Conservation (phyloP, 306 rosid species). For the Trichosanthes cucumerina region DNA sequence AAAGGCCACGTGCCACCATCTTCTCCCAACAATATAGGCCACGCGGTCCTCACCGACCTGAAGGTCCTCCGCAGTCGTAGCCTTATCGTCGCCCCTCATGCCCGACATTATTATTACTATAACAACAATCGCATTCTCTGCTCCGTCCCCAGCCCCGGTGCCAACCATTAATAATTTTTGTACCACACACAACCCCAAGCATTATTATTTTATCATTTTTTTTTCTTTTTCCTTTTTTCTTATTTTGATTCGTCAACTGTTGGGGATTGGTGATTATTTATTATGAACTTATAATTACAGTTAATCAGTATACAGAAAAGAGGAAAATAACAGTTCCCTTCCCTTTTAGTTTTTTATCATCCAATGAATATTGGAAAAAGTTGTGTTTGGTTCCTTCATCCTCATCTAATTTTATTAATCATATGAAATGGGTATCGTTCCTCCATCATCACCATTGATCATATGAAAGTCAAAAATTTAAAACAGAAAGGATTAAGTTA, state of each 20-base stretch:
- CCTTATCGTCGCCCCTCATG: neutral
- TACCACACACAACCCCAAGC: neutral
- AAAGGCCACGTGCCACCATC: neutral
- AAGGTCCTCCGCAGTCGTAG: neutral
- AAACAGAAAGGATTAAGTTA: too few relatives aligned
- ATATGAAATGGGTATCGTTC: too few relatives aligned
- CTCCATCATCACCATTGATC: too few relatives aligned
- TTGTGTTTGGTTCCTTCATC: too few relatives aligned
- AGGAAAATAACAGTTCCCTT: too few relatives aligned
- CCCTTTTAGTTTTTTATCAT: too few relatives aligned
- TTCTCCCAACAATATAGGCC: neutral
- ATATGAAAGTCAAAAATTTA: too few relatives aligned
- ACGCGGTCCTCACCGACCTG: neutral
- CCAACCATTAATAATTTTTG: neutral
- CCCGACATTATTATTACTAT: too few relatives aligned
- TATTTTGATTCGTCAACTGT: neutral
- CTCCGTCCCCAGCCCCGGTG: conserved; percentile 14
- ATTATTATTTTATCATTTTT: neutral
- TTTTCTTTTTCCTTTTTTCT: neutral
- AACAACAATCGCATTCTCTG: neutral
- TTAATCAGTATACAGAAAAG: too few relatives aligned
- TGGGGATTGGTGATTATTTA: neutral
- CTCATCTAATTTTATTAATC: too few relatives aligned
- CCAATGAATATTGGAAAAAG: too few relatives aligned
- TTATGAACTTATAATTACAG: too few relatives aligned